Evolutionary conservation across 2,329 filamentous ascomycete species (phyloP).

Genomic region (Dactylellina parvicollis): DNA sequence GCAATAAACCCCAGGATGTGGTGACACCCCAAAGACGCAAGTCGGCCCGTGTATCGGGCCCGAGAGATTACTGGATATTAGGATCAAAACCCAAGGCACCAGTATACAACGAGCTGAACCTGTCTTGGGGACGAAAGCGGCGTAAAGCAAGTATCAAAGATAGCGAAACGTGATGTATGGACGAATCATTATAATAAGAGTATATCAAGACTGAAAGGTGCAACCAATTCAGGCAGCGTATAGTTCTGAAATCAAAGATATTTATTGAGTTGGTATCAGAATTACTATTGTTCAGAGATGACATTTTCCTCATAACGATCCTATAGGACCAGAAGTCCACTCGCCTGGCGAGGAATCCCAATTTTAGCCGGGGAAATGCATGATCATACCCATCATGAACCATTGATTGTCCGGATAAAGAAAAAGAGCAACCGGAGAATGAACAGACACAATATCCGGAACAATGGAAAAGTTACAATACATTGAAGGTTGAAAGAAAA

Average conservation of each 20-base stretch:
- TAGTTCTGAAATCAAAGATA: background rate
- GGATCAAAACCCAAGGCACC: conserved; percentile 20
- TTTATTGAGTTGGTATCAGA: background rate
- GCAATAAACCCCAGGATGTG: background rate
- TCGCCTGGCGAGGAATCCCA: no score
- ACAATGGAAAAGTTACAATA: conserved; percentile 53
- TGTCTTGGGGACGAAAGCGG: background rate
- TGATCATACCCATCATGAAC: conserved; percentile 54
- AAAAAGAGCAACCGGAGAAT: conserved; percentile 46
- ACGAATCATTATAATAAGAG: no score
- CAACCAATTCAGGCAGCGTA: no score
- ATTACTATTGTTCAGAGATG: background rate
- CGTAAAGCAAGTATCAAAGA: background rate
- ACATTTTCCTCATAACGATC: background rate
- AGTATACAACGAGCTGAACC: conserved; percentile 10
- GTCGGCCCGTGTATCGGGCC: conserved; percentile 21
- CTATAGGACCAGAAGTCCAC: no score
- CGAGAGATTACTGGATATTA: conserved; percentile 43
- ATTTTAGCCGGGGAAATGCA: conserved; percentile 25
- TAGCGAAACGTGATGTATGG: no score
- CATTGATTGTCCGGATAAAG: conserved; percentile 40
- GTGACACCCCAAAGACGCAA: conserved; percentile 5
- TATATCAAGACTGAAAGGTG: no score
- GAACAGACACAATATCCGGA: conserved; percentile 47
- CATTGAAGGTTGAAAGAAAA: conserved; percentile 53